Evolutionary conservation across 169 alveolate species (phyloP).

Genomic region (Cryptosporidium xiaoi): DNA sequence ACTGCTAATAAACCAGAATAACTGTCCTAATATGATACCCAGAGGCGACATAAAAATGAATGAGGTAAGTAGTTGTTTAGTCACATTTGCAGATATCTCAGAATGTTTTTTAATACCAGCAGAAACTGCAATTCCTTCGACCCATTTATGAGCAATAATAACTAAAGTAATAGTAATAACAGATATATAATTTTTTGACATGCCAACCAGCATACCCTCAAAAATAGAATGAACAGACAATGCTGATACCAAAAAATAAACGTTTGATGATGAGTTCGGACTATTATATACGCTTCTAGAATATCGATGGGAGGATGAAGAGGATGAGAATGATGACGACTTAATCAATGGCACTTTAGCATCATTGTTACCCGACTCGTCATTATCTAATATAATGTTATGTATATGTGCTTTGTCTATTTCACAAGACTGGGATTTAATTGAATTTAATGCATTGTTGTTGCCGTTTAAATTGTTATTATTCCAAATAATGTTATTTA

Average conservation of each 20-base stretch:
- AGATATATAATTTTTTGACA: conserved; percentile 29
- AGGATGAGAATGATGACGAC: background rate
- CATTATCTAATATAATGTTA: background rate
- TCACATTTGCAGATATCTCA: conserved; percentile 23
- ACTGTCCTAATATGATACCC: conserved; percentile 57
- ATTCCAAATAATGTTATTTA: background rate
- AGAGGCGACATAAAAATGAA: conserved; percentile 66
- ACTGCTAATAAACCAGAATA: conserved; percentile 48
- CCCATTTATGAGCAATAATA: conserved; percentile 70
- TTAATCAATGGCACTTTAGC: conserved; percentile 3
- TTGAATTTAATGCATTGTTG: background rate
- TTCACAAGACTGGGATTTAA: conserved; percentile 26
- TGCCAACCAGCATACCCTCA: conserved; percentile 72
- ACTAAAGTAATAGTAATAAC: conserved; percentile 43
- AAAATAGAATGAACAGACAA: conserved; percentile 61
- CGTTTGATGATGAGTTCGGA: conserved; percentile 24
- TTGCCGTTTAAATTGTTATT: background rate
- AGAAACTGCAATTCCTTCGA: conserved; percentile 72
- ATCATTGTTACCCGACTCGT: background rate
- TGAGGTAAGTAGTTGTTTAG: conserved; percentile 36
- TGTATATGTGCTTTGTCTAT: background rate
- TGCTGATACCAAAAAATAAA: conserved; percentile 65
- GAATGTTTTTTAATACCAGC: conserved; percentile 70
- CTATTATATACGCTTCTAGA: background rate
- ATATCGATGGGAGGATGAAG: background rate